These are phyloP conservation scores for Globisporangium lucens DNA, from an alignment of 352 stramenopile species.

Conservation along the genomic window DNA sequence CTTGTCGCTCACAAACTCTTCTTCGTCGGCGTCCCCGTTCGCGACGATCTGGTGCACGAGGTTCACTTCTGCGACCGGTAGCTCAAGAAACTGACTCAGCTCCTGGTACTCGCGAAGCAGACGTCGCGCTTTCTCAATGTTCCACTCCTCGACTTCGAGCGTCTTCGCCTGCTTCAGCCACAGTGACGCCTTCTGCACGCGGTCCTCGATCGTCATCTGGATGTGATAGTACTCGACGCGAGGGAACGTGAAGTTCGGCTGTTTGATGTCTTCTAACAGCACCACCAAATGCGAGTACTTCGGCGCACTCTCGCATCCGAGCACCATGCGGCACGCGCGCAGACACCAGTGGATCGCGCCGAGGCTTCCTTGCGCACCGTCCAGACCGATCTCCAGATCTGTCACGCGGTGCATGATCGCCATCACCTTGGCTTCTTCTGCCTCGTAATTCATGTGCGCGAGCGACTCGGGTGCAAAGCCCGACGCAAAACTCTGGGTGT, in stretches of 20 bases:
- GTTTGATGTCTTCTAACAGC: conserved; percentile 50
- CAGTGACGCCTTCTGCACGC: conserved; percentile 48
- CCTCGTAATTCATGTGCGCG: conserved; percentile 37
- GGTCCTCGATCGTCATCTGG: conserved; percentile 67
- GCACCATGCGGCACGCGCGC: conserved; percentile 61
- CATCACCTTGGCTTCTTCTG: conserved; percentile 33
- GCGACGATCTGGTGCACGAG: conserved; percentile 43
- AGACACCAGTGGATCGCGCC: conserved; percentile 76
- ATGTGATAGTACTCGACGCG: conserved; percentile 66
- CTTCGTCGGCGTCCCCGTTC: conserved; percentile 8
- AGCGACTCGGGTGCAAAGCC: conserved; percentile 54
- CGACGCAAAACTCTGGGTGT: conserved; percentile 40
- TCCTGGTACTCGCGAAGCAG: conserved; percentile 48
- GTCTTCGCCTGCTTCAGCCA: conserved; percentile 69
- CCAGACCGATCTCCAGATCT: conserved; percentile 51
- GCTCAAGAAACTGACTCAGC: conserved; percentile 58
- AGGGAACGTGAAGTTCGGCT: conserved; percentile 53
- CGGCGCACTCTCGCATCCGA: conserved; percentile 41
- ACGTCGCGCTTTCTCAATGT: conserved; percentile 45
- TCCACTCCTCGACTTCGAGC: conserved; percentile 67
- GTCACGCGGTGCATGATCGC: conserved; percentile 58
- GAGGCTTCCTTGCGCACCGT: conserved; percentile 48
- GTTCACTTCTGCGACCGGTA: conserved; percentile 63
- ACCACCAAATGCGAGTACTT: conserved; percentile 72
- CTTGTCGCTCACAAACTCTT: conserved; percentile 22